Base-by-base conservation (phyloP, 768 basidiomycete species). In the Polyporus arcularius region DNA sequence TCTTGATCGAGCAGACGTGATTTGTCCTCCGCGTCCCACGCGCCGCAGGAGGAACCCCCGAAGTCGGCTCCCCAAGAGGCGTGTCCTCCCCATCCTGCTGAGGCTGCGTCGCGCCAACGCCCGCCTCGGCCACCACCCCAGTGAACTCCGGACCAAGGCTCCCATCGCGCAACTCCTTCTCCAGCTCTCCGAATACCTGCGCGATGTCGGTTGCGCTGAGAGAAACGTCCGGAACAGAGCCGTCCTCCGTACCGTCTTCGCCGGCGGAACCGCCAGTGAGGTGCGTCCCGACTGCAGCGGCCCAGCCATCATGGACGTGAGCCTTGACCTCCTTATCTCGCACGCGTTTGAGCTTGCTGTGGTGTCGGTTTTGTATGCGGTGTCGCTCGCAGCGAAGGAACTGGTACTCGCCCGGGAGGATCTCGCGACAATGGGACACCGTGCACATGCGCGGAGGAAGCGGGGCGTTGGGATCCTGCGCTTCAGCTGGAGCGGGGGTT, bases 371-470 rank as follows among this genome's bases (percentile, higher is more conserved):
- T 69, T 84, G 84, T n/a, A 81, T 61, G 3, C 83, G 77, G 57
- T 85, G 84, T 58, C 79, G 77, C 61, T 84, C 84, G 69, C 84
- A 85, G 38, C 82, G 80, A 56, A 82, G 81, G 69, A 72, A 85
- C 12, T 74, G 71, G 67, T 84, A 82, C 28, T 73, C 69, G 0
- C 75, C 76, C 0, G 80, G 79, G 3, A 85, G 76, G 46, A 83
- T 72, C 51, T 76, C 76, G 67, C 82, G 81, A 55, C 84, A 85
- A 65, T 84, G 84, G 30, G 81, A 83, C 21, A 85, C 82, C 6
- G 80, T 84, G 64, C 83, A 84, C 79, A 84, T 82, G 14, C 82
- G 80, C 6, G 76, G 70, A 4, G 79, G 75, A 10, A 75, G 70
- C 18, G 63, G 49, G 8, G 64, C 42, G 3, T 35, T 35, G 67